Percentiles rank a stretch among this genome's conserved stretches.
Conservation (phyloP, 2,329 filamentous ascomycete species). For the Oidium heveae region DNA sequence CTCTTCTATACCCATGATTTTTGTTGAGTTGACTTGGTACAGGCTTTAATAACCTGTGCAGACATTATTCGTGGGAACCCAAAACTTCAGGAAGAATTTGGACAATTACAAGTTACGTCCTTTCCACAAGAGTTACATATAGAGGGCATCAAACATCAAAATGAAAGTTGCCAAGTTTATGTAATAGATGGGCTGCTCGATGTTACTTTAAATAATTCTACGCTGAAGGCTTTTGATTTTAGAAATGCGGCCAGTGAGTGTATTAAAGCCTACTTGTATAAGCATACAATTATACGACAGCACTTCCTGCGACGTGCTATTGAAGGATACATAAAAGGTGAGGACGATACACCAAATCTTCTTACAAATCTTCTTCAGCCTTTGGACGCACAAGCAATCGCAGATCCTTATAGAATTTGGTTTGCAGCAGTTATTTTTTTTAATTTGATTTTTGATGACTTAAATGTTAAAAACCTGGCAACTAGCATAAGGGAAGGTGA, state of each 20-base stretch:
- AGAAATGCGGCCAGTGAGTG: constrained; percentile 72
- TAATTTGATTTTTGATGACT: constrained; percentile 60
- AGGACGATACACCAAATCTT: constrained; percentile 70
- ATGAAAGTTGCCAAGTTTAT: constrained; percentile 36
- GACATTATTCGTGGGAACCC: constrained; percentile 69
- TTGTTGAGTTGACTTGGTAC: constrained; percentile 3
- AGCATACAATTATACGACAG: constrained; percentile 53
- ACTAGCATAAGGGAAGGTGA: constrained; percentile 77
- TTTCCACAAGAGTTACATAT: constrained; percentile 13
- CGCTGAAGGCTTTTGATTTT: constrained; percentile 46
- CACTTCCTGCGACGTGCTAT: constrained; percentile 81
- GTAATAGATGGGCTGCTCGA: constrained; percentile 87
- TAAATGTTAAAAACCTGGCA: constrained; percentile 51
- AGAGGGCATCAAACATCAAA: constrained; percentile 16
- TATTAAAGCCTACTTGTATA: constrained; percentile 74
- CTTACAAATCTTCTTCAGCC: constrained; percentile 57
- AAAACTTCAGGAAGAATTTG: constrained; percentile 66
- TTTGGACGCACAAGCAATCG: constrained; percentile 29
- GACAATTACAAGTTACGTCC: constrained; percentile 53
- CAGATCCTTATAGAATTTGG: constrained; percentile 72
- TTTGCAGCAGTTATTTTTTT: constrained; percentile 72
- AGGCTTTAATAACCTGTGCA: constrained; percentile 64
- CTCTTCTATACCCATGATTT: not conserved
- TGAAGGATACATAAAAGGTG: constrained; percentile 53
- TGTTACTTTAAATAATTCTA: constrained; percentile 43